Evolutionary conservation across 1,139 yeast species (phyloP), one percentile per base, ranked within the genome.

Genomic region (Sugiyamaella neomexicana): DNA sequence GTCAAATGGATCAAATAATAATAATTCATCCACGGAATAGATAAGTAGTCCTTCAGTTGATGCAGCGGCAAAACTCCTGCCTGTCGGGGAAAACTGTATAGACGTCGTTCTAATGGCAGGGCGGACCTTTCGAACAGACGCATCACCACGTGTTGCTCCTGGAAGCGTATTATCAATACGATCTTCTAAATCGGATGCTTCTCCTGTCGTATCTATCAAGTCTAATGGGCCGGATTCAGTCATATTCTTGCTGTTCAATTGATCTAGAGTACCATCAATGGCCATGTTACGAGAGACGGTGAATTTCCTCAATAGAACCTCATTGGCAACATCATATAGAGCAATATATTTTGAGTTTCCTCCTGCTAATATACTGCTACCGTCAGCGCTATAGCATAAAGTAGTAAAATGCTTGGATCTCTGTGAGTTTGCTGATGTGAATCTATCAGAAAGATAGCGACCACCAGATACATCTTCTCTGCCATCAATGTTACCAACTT

Each of bases 261-360:
- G 75, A 60, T 86, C 86, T 61, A 82, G 75, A 0, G 99, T 93
- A 63, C 99, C 99, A 63, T 93, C 93, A 48, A 93, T 72, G 43
- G 86, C 81, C 95, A 93, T 89, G 69, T 95, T 93, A 64, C 82
- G 81, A 5, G 98, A 91, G 12, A 93, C 90, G 3, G 82, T 81
- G 68, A 89, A 91, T 68, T 93, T 80, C 67, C 82, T 85, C 60
- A 93, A 74, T 55, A 95, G 73, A 2, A 93, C 98, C 68, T 89
- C 95, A 67, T 90, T 90, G 36, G 84, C 81, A 50, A 91, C 80
- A 71, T 93, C 99, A 69, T 93, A 93, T 60, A 93, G 77, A 72
- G 98, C 91, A 43, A 95, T 85, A 51, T 91, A 86, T 65, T 90
- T 89, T 67, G 91, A 88, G 70, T 88, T 88, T 58, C 99, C 99